Percentiles rank a stretch among this genome's conserved stretches.
Evolutionary conservation across 2,329 filamentous ascomycete genomes (phyloP).

Genomic region (Fusarium sp.): DNA sequence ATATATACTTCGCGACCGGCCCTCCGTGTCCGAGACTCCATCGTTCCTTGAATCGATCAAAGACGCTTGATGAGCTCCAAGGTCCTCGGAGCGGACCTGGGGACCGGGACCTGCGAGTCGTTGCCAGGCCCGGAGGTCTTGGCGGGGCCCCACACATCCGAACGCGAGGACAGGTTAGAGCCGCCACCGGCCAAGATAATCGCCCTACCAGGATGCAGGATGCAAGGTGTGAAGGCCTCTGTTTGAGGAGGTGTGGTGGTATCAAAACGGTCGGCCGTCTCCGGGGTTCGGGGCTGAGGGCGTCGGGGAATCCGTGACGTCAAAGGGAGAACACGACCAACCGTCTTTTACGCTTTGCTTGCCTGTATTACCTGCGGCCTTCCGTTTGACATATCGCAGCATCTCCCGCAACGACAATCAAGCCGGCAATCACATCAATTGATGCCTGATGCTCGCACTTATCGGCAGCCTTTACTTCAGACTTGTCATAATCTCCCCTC

Average conservation of each 20-base stretch:
- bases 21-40: constrained; percentile 12
- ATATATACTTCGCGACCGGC: constrained; percentile 39
- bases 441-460: not conserved
- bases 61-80: constrained; percentile 11
- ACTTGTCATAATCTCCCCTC: constrained; percentile 8
- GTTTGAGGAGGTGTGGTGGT: constrained; percentile 23
- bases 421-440: not conserved
- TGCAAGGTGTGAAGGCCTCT: constrained; percentile 5
- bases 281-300: constrained; percentile 14
- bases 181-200: constrained; percentile 28
- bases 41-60: constrained; percentile 15
- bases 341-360: constrained; percentile 21
- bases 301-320: constrained; percentile 35
- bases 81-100: constrained; percentile 23
- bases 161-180: constrained; percentile 36
- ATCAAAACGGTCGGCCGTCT: constrained; percentile 24
- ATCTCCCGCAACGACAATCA: not conserved
- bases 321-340: not conserved
- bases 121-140: constrained; percentile 36
- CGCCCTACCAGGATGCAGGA: constrained; percentile 17
- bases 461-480: not conserved
- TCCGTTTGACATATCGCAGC: not conserved
- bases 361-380: constrained; percentile 7
- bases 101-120: constrained; percentile 22
- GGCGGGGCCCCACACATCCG: constrained; percentile 30